A percentile compares a stretch with the other conserved stretches of the same genome.
Evolutionary conservation across 2,329 filamentous ascomycete genomes (phyloP).

Genomic region (Alternaria sp.): DNA sequence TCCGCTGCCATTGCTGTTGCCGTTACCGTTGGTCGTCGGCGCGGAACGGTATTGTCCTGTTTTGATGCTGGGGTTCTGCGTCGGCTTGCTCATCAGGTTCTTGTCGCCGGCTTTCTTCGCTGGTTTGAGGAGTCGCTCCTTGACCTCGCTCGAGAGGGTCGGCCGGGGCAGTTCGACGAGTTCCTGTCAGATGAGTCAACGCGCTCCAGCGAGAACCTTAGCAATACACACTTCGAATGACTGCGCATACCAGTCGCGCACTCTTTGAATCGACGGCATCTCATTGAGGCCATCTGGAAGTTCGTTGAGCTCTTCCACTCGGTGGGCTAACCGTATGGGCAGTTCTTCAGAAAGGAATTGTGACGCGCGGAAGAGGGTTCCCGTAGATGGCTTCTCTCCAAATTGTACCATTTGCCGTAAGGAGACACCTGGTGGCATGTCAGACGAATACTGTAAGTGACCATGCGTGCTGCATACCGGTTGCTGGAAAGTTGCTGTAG

Average conservation of each 20-base stretch:
- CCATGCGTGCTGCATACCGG: conserved; percentile 87
- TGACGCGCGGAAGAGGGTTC: conserved; percentile 94
- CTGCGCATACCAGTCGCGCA: conserved; percentile 98
- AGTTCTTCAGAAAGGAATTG: conserved; percentile 99
- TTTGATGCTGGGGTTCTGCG: conserved; percentile 86
- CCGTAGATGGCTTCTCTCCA: conserved; percentile 87
- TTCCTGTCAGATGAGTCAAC: conserved; percentile 67
- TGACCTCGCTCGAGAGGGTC: conserved; percentile 74
- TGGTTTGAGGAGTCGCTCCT: conserved; percentile 77
- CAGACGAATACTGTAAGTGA: conserved; percentile 16
- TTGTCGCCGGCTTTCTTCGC: conserved; percentile 66
- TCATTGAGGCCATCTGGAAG: conserved; percentile 95
- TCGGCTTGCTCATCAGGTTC: conserved; percentile 79
- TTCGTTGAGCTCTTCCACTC: conserved; percentile 90
- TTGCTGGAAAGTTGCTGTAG: conserved; percentile 96
- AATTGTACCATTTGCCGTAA: conserved; percentile 99
- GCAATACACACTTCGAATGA: conserved; percentile 84
- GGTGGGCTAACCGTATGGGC: conserved; percentile 93
- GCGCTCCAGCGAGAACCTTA: conserved; percentile 8
- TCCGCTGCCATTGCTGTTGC: conserved; percentile 51
- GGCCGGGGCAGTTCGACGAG: conserved; percentile 87
- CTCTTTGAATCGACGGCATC: conserved; percentile 94
- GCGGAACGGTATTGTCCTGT: conserved; percentile 78
- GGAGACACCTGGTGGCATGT: conserved; percentile 58
- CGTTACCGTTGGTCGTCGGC: conserved; percentile 54